phyloP scores from a whole-genome alignment of 2,329 filamentous ascomycete genomes.

The Nemania sp. region DNA sequence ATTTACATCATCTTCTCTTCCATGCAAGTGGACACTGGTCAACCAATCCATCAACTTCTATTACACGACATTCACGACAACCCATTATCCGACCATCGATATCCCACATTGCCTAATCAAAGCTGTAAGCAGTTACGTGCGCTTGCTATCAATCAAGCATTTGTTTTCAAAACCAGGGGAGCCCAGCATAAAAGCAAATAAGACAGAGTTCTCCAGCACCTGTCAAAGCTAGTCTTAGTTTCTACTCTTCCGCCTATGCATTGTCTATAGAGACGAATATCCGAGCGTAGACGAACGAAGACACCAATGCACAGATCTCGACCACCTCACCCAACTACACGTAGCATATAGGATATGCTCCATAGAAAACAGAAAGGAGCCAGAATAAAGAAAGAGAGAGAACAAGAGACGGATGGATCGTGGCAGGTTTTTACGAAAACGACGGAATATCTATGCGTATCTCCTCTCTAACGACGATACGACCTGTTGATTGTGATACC shows the following conservation, averaged over 20 bases:
- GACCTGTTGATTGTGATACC: constrained; percentile 23
- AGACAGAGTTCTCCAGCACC: too few relatives aligned
- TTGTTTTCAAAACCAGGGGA: too few relatives aligned
- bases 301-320: constrained; percentile 6
- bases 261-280: constrained; percentile 30
- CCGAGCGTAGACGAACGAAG: constrained; percentile 16
- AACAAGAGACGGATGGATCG: constrained; percentile 13
- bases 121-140: too few relatives aligned
- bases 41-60: too few relatives aligned
- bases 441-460: constrained; percentile 2
- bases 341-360: constrained; percentile 5
- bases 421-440: constrained; percentile 17
- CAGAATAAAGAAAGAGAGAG: neutral
- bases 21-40: too few relatives aligned
- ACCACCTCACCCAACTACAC: neutral
- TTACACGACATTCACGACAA: too few relatives aligned
- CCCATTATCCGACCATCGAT: too few relatives aligned
- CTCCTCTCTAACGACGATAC: constrained; percentile 26
- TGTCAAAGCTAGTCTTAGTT: too few relatives aligned
- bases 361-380: neutral
- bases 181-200: too few relatives aligned
- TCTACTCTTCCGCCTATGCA: constrained; percentile 5
- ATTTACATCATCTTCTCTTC: too few relatives aligned
- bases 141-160: too few relatives aligned
- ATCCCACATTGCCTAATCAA: too few relatives aligned